Evolutionary conservation across 768 basidiomycete species (phyloP).

Genomic region (Leccinum imitatum): DNA sequence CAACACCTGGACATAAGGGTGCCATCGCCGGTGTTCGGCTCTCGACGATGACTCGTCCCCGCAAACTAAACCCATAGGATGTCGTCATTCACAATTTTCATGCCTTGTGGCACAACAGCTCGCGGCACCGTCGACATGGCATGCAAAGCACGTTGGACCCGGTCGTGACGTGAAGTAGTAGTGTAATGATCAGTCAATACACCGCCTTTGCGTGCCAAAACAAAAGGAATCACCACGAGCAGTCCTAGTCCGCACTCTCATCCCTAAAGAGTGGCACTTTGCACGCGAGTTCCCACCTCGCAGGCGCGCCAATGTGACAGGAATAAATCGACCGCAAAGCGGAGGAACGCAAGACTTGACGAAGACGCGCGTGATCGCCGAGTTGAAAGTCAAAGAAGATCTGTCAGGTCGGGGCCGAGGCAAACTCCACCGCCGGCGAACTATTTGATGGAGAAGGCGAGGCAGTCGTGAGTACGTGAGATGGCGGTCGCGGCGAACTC

Average conservation of each 20-base stretch:
- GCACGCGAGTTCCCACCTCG: not conserved
- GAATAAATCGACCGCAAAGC: not conserved
- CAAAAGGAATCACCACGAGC: not conserved
- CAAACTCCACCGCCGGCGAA: not conserved
- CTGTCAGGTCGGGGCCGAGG: not conserved
- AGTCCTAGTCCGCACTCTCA: not conserved
- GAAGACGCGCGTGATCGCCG: not conserved
- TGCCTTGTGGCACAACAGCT: not conserved
- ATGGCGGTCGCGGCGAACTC: not conserved
- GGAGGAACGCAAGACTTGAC: not conserved
- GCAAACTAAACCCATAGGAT: not conserved
- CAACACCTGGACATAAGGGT: too few relatives aligned
- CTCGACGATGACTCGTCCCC: not conserved
- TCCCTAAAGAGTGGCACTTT: not conserved
- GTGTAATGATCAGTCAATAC: not conserved
- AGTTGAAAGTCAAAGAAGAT: not conserved
- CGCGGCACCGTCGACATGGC: not conserved
- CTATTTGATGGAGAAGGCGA: not conserved
- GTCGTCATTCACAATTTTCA: not conserved
- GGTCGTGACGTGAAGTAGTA: not conserved
- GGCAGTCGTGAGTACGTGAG: too few relatives aligned
- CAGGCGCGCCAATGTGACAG: not conserved
- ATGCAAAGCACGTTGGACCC: not conserved
- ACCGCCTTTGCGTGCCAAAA: not conserved
- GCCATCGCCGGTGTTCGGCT: not conserved